Evolutionary conservation across 2,329 filamentous ascomycete genomes (phyloP).

Genomic region (Diaporthe sp.): DNA sequence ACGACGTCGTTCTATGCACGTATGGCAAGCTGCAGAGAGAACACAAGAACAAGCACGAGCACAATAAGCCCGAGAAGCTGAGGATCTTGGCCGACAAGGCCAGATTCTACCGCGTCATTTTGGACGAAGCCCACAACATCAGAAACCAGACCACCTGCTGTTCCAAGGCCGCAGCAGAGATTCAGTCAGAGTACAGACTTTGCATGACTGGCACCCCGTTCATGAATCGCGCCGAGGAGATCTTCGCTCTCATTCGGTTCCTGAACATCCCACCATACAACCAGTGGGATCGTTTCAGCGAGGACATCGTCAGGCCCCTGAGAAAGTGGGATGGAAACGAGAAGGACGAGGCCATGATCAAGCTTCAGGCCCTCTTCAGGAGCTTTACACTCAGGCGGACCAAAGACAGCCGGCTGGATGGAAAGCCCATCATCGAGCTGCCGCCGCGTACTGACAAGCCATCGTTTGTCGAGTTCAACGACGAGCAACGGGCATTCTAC

Average conservation of each 20-base stretch:
- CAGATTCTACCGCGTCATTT: slow-evolving; percentile 26
- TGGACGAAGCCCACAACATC: slow-evolving; percentile 37
- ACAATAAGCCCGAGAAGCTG: background rate
- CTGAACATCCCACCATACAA: slow-evolving; percentile 44
- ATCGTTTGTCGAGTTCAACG: slow-evolving; percentile 72
- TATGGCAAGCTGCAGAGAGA: slow-evolving; percentile 35
- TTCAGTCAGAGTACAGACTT: slow-evolving; percentile 31
- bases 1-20: slow-evolving; percentile 38
- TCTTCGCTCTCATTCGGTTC: slow-evolving; percentile 51
- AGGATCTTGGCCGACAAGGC: background rate
- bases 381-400: slow-evolving; percentile 84
- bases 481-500: slow-evolving; percentile 75
- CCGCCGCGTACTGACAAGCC: slow-evolving; percentile 72
- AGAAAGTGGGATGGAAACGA: slow-evolving; percentile 25
- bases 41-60: slow-evolving; percentile 30
- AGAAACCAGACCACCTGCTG: slow-evolving; percentile 15
- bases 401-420: slow-evolving; percentile 82
- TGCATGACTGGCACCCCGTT: slow-evolving; percentile 40
- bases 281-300: slow-evolving; percentile 47
- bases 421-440: slow-evolving; percentile 77
- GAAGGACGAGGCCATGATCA: background rate
- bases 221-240: slow-evolving; percentile 37
- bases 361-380: slow-evolving; percentile 74
- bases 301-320: slow-evolving; percentile 48
- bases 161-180: slow-evolving; percentile 31